These are phyloP conservation scores for Colletotrichum phormii DNA, from an alignment of 2,329 filamentous ascomycete species.

Conservation along the genomic window DNA sequence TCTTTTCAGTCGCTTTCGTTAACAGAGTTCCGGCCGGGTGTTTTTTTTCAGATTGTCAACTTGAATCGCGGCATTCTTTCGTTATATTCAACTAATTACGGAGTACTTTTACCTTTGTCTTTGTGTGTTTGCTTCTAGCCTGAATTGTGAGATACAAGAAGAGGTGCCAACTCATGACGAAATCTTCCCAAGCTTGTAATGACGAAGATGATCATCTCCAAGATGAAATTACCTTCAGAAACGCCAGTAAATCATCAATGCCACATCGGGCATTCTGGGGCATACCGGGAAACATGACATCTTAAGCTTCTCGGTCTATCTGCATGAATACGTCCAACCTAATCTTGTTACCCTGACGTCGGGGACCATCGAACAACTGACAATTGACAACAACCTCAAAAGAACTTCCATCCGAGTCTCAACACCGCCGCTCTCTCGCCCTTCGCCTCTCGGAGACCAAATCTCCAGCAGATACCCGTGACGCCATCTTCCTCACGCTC, in stretches of 20 bases:
- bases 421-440: not conserved
- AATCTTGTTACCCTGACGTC: slow-evolving; percentile 10
- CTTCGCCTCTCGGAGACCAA: slow-evolving; percentile 29
- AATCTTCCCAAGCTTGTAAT: not conserved
- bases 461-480: slow-evolving; percentile 26
- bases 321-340: not conserved
- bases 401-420: too few relatives aligned
- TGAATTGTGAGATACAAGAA: not conserved
- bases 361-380: slow-evolving; percentile 11
- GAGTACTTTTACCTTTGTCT: not conserved
- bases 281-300: slow-evolving; percentile 5
- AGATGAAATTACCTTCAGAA: not conserved
- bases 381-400: not conserved
- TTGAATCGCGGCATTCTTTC: slow-evolving; percentile 3
- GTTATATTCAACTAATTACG: not conserved
- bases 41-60: not conserved
- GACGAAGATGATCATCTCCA: not conserved
- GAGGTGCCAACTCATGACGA: not conserved
- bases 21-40: not conserved
- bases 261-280: not conserved
- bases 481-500: slow-evolving; percentile 3
- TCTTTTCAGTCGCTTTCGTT: not conserved
- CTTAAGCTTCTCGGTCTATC: not conserved
- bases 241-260: not conserved
- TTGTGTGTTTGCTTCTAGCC: not conserved